Conservation (phyloP, 2,329 filamentous ascomycete genomes). For the Diaporthe australafricana region DNA sequence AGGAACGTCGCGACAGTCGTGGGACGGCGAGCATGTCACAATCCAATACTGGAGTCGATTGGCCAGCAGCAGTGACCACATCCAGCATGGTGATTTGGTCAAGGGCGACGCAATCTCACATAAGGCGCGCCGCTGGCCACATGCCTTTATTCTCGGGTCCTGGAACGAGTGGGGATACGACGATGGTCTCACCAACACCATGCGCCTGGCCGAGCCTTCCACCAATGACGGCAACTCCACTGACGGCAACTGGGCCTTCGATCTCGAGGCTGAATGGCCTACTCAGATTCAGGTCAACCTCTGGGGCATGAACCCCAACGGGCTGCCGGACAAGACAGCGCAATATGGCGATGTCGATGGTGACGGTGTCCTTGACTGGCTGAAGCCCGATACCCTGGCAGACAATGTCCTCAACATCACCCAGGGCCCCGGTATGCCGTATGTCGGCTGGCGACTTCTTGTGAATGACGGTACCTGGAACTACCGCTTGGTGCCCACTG, state of each 20-base stretch:
- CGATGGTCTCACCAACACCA: conserved; percentile 64
- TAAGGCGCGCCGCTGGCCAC: conserved; percentile 65
- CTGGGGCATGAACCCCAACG: conserved; percentile 75
- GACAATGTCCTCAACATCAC: conserved; percentile 68
- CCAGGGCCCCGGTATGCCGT: conserved; percentile 61
- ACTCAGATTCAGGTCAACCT: conserved; percentile 71
- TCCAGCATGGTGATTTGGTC: conserved; percentile 67
- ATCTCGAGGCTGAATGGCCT: conserved; percentile 74
- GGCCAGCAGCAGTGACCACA: conserved; percentile 68
- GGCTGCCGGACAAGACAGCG: conserved; percentile 68
- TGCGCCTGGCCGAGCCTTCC: conserved; percentile 52
- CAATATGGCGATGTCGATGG: conserved; percentile 72
- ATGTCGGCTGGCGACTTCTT: conserved; percentile 64
- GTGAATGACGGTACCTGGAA: conserved; percentile 65
- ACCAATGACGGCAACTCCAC: conserved; percentile 39
- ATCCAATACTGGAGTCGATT: conserved; percentile 73
- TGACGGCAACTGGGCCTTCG: conserved; percentile 66
- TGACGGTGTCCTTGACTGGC: conserved; percentile 69
- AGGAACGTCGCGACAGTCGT: conserved; percentile 47
- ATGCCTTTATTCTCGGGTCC: conserved; percentile 70
- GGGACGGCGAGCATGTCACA: conserved; percentile 51
- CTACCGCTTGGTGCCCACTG: conserved; percentile 64
- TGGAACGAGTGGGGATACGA: conserved; percentile 76
- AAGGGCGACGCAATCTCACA: conserved; percentile 15
- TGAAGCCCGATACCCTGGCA: conserved; percentile 67